These are phyloP conservation scores for Trichoderma atroviride DNA, from an alignment of 2,329 filamentous ascomycete genomes.

Conservation along the genomic window DNA sequence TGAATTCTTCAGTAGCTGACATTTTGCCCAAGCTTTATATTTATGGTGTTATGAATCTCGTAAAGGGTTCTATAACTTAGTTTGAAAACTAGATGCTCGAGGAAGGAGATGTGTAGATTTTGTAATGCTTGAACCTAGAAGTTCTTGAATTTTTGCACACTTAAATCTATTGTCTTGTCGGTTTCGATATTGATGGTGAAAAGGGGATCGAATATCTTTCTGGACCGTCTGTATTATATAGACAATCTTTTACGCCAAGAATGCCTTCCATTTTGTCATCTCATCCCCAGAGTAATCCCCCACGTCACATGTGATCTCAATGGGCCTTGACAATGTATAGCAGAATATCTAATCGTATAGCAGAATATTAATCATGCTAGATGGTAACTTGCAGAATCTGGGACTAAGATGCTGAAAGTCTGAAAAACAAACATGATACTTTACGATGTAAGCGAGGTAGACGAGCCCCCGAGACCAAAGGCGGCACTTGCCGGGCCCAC, in stretches of 20 bases:
- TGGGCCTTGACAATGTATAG: neutral
- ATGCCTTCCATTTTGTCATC: neutral
- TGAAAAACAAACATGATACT: neutral
- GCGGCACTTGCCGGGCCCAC: slow-evolving; percentile 1
- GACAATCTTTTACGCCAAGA: neutral
- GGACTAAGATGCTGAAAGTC: neutral
- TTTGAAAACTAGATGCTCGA: neutral
- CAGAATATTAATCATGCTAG: too few species aligned
- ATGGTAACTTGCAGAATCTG: neutral
- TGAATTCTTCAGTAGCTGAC: neutral
- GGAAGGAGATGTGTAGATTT: neutral
- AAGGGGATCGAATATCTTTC: neutral
- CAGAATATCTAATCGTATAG: too few species aligned
- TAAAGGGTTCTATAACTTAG: neutral
- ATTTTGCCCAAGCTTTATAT: neutral
- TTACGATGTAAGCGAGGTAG: neutral
- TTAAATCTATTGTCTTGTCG: neutral
- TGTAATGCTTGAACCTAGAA: neutral
- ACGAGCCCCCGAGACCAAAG: neutral
- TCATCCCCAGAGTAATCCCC: neutral
- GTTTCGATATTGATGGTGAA: neutral
- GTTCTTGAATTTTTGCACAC: neutral
- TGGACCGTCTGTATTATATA: neutral
- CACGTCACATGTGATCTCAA: neutral
- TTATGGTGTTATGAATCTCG: neutral